Base-by-base conservation (phyloP, 208 protist species). In the Acanthamoeba lenticulata region DNA sequence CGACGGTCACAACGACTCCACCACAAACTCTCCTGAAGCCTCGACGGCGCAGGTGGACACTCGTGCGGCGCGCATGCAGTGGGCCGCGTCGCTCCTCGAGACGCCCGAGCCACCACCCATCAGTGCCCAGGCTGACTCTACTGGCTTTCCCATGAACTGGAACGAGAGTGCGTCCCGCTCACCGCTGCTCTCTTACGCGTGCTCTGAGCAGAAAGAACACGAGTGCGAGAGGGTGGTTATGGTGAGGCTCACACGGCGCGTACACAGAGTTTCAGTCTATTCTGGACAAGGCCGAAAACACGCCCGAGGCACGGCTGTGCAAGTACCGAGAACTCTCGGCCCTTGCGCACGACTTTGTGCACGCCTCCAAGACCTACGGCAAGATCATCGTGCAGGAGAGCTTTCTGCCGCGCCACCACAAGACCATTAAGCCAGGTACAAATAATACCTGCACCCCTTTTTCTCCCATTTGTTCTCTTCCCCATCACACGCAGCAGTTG, bases 301-400 rank as follows among this genome's bases (percentile, higher is more conserved):
- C 77, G 24, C 42, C 77, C 1, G 77, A 86, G 42, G 77, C 77
- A 44, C 77, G 77, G 1, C 77, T 86, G 77, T 29, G 29, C 77
- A 86, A 86, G 77, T 86, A 86, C 45, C 77, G 77, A 5, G 77
- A 86, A 27, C 77, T 91, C n/a, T 62, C 85, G 21, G 85, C 85
- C 11, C 57, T 91, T n/a, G 57, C 89, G 13, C 89, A 74, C 57
- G 89, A 93, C 89, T 93, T 93, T 93, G 89, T 93, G 29, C 42
- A 94, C n/a, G 72, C 93, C 38, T 57, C 93, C 47, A 72, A 44
- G 36, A 88, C 67, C 34, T 94, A 94, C 38, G 93, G 85, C 49
- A 89, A 91, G 52, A 94, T 94, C 93, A 94, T 94, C 55, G 67
- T 94, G 9, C 49, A 60, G 38, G 93, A 94, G 52, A 65, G 38